phyloP scores from a whole-genome alignment of 106 monocot species.

The Amphibolis antarctica region DNA sequence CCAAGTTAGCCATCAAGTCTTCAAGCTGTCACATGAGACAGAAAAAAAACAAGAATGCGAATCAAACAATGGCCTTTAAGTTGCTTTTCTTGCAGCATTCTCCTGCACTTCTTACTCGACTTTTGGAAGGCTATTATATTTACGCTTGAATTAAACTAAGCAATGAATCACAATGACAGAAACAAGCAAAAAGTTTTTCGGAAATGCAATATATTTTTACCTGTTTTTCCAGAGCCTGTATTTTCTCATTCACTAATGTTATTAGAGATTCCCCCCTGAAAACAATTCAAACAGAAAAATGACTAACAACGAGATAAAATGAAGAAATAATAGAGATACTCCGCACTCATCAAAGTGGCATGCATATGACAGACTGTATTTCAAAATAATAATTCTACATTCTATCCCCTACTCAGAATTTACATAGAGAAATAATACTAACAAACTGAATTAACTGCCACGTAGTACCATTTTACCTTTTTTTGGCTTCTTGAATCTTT shows the following conservation, averaged over 20 bases:
- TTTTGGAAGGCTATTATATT: neutral
- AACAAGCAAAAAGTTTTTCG: neutral
- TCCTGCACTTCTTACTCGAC: neutral
- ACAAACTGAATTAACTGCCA: no score
- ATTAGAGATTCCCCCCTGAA: neutral
- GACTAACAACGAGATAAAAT: neutral
- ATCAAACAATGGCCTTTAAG: neutral
- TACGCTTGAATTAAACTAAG: neutral
- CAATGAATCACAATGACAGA: neutral
- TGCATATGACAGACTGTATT: no score
- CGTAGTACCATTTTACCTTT: constrained; percentile 41
- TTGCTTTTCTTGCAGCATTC: neutral
- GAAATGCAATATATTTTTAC: neutral
- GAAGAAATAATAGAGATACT: neutral
- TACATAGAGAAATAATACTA: no score
- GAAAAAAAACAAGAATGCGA: neutral
- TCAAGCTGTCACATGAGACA: constrained; percentile 22
- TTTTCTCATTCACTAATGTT: constrained; percentile 1
- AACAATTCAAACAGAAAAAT: neutral
- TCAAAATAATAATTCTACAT: no score
- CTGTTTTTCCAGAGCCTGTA: constrained; percentile 1
- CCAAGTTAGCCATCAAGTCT: constrained; percentile 27
- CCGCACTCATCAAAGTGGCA: no score
- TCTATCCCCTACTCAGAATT: no score
- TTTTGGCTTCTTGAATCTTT: constrained; percentile 39